These are phyloP conservation scores for Lactarius tabidus DNA, from an alignment of 768 basidiomycete species.

Conservation along the genomic window DNA sequence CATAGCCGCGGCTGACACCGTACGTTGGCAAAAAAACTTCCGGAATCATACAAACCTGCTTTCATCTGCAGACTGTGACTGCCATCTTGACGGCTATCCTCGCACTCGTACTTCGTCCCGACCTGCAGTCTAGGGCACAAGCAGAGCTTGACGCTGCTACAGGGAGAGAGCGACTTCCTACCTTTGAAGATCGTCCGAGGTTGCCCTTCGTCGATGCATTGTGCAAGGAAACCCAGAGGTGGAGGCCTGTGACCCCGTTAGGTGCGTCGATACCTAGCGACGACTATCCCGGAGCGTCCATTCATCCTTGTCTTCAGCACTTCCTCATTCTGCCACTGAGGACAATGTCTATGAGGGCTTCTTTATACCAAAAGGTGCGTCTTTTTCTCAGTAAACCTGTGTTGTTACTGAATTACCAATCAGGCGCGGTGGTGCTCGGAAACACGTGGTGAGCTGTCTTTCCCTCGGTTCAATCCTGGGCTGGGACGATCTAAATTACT, in stretches of 20 bases:
- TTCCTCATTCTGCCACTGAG: constrained; percentile 26
- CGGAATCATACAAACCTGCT: neutral
- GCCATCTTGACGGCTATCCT: constrained; percentile 29
- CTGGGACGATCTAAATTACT: neutral
- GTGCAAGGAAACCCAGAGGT: constrained; percentile 29
- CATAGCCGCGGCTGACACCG: constrained; percentile 11
- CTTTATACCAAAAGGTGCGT: constrained; percentile 29
- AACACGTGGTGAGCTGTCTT: constrained; percentile 6
- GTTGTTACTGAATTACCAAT: neutral
- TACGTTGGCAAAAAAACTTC: neutral
- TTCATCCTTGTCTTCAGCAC: neutral
- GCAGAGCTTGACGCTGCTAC: constrained; percentile 31
- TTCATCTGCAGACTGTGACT: constrained; percentile 23
- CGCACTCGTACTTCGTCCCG: constrained; percentile 29
- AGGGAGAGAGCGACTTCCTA: constrained; percentile 30
- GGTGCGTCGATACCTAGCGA: constrained; percentile 4
- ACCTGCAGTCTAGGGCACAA: constrained; percentile 30
- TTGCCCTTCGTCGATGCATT: constrained; percentile 29
- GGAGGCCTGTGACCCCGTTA: constrained; percentile 27
- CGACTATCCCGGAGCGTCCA: neutral
- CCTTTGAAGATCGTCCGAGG: constrained; percentile 27
- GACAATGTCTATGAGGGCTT: constrained; percentile 31
- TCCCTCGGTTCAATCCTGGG: neutral
- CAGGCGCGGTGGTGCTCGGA: neutral
- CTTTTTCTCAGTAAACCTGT: neutral